phyloP scores from a whole-genome alignment of 495 filamentous ascomycete genomes.

The Trichoderma reesei region DNA sequence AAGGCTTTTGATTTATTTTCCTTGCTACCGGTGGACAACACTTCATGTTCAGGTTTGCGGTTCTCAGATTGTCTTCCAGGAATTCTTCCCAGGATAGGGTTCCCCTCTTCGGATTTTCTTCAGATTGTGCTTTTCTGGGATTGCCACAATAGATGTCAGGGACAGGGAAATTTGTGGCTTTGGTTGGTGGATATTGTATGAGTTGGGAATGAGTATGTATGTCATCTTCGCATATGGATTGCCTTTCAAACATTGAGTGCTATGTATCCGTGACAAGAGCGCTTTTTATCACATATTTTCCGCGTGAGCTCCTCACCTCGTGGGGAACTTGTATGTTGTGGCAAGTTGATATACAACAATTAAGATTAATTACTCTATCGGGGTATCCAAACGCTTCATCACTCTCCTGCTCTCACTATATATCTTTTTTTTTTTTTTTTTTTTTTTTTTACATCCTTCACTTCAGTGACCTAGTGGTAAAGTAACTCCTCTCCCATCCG shows the following conservation, averaged over 20 bases:
- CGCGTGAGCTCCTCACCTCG: not conserved
- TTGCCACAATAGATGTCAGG: too few species aligned
- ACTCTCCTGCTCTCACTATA: not conserved
- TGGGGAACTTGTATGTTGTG: not conserved
- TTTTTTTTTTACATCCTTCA: too few species aligned
- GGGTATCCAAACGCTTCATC: conserved; percentile 5
- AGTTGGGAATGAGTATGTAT: too few species aligned
- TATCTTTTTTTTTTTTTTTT: not conserved
- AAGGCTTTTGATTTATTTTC: not conserved
- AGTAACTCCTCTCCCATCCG: conserved; percentile 33
- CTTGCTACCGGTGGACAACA: not conserved
- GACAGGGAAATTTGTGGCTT: too few species aligned
- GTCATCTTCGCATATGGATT: too few species aligned
- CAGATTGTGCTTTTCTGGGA: not conserved
- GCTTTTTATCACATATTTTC: not conserved
- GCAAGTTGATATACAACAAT: not conserved
- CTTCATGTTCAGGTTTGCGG: not conserved
- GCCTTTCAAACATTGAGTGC: too few species aligned
- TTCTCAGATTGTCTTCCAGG: not conserved
- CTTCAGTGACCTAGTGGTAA: conserved; percentile 18
- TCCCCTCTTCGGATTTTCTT: not conserved
- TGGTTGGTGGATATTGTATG: too few species aligned
- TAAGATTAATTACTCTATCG: conserved; percentile 3
- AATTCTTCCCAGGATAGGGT: not conserved
- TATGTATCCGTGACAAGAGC: not conserved